phyloP scores from a whole-genome alignment of 352 stramenopile genomes.

The Phytophthora sp. region DNA sequence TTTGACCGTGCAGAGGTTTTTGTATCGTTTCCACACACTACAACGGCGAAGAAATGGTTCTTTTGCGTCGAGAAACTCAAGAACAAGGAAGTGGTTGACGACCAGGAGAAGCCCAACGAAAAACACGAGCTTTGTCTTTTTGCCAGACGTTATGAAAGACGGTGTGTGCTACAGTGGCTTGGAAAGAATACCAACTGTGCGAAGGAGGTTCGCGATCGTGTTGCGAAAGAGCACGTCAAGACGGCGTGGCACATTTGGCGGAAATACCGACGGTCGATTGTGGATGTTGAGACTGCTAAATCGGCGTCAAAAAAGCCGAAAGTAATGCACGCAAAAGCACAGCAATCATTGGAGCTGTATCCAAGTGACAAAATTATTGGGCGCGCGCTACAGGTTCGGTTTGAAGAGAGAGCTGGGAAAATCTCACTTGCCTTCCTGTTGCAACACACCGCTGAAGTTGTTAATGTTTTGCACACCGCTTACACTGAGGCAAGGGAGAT shows the following conservation, averaged over 20 bases:
- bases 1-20: slow-evolving; percentile 66
- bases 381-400: slow-evolving; percentile 43
- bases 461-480: slow-evolving; percentile 52
- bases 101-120: slow-evolving; percentile 3
- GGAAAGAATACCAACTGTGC: slow-evolving; percentile 8
- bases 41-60: slow-evolving; percentile 81
- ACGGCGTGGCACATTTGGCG: slow-evolving; percentile 75
- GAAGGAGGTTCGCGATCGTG: slow-evolving; percentile 45
- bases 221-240: slow-evolving; percentile 71
- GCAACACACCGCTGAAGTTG: slow-evolving; percentile 45
- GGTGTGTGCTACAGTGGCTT: slow-evolving; percentile 69
- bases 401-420: slow-evolving; percentile 31
- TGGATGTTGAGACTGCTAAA: slow-evolving; percentile 20
- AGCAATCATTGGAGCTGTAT: slow-evolving; percentile 63
- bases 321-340: slow-evolving; percentile 50
- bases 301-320: slow-evolving; percentile 4
- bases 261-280: slow-evolving; percentile 55
- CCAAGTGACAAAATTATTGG: slow-evolving; percentile 71
- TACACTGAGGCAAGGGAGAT: slow-evolving; percentile 35
- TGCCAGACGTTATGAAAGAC: slow-evolving; percentile 57
- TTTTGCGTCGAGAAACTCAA: slow-evolving; percentile 46
- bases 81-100: not conserved
- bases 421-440: slow-evolving; percentile 57
- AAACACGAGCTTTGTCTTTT: slow-evolving; percentile 54
- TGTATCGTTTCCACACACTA: slow-evolving; percentile 72